phyloP scores from a whole-genome alignment of 1,284 basidiomycete species.

The Fomes fomentarius region DNA sequence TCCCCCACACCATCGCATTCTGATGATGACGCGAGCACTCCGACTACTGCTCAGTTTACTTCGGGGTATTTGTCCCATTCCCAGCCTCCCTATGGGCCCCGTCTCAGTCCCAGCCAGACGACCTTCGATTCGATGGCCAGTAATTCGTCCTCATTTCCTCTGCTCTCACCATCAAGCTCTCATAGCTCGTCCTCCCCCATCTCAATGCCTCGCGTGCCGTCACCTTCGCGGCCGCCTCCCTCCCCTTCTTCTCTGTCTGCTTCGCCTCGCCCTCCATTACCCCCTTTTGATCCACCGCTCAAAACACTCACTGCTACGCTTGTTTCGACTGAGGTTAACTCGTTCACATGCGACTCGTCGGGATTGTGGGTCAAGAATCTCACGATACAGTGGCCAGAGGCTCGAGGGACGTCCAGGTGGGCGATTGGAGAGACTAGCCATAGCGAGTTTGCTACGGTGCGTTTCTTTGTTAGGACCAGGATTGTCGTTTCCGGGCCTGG shows the following conservation, averaged over 20 bases:
- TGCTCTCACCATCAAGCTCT: slow-evolving; percentile 20
- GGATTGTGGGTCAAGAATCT: slow-evolving; percentile 67
- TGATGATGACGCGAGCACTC: slow-evolving; percentile 16
- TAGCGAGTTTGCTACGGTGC: slow-evolving; percentile 66
- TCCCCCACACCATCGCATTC: slow-evolving; percentile 14
- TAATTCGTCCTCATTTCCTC: slow-evolving; percentile 16
- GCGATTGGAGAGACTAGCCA: slow-evolving; percentile 75
- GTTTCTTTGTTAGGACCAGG: slow-evolving; percentile 72
- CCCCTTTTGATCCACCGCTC: slow-evolving; percentile 36
- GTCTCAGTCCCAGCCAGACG: slow-evolving; percentile 19
- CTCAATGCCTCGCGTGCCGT: slow-evolving; percentile 12
- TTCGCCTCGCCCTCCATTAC: slow-evolving; percentile 23
- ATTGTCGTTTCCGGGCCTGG: slow-evolving; percentile 58
- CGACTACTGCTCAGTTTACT: slow-evolving; percentile 15
- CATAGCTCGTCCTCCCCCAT: slow-evolving; percentile 10
- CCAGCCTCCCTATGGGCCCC: slow-evolving; percentile 12
- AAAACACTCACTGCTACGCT: slow-evolving; percentile 56
- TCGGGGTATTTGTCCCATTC: slow-evolving; percentile 4
- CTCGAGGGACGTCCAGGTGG: slow-evolving; percentile 71
- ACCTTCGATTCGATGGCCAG: slow-evolving; percentile 25
- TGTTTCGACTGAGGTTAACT: slow-evolving; percentile 55
- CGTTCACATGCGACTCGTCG: slow-evolving; percentile 53
- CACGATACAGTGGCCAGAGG: slow-evolving; percentile 71
- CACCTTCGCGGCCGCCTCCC: slow-evolving; percentile 33
- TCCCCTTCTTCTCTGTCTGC: slow-evolving; percentile 38